Evolutionary conservation across 192 early-diverging fungal genomes (phyloP).

Genomic region (Podila clonocystis): DNA sequence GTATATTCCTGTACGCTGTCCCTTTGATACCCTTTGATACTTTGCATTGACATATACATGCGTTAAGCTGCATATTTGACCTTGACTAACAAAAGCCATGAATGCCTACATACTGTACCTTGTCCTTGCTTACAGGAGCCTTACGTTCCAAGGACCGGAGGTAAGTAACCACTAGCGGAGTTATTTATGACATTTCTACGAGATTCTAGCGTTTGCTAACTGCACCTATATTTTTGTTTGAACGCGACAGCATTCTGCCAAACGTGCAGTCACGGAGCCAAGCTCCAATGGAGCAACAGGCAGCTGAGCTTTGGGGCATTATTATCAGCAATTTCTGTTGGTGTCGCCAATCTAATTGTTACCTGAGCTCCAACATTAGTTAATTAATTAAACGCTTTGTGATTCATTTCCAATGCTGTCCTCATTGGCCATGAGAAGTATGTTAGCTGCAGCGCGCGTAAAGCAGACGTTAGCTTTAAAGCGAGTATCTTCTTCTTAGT

Average conservation of each 20-base stretch:
- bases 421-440: too few species aligned
- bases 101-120: not conserved
- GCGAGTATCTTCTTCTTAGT: too few species aligned
- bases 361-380: too few species aligned
- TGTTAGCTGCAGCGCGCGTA: too few species aligned
- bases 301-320: not conserved
- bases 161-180: constrained; percentile 2
- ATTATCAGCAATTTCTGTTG: not conserved
- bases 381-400: too few species aligned
- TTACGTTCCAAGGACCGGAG: constrained; percentile 34
- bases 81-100: not conserved
- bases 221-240: not conserved
- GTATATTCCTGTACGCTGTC: constrained; percentile 24
- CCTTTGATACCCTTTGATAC: too few species aligned
- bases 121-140: constrained; percentile 14
- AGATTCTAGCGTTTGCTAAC: not conserved
- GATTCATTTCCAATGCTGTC: too few species aligned
- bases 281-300: not conserved
- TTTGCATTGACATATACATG: not conserved
- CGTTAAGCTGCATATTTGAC: not conserved
- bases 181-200: not conserved
- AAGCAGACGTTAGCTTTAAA: too few species aligned
- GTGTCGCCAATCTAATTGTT: not conserved
- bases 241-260: constrained; percentile 1
- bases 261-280: constrained; percentile 1